Percentiles rank a stretch among this genome's conserved stretches.
phyloP scores from a whole-genome alignment of 495 filamentous ascomycete species.

The Talaromyces proteolyticus region DNA sequence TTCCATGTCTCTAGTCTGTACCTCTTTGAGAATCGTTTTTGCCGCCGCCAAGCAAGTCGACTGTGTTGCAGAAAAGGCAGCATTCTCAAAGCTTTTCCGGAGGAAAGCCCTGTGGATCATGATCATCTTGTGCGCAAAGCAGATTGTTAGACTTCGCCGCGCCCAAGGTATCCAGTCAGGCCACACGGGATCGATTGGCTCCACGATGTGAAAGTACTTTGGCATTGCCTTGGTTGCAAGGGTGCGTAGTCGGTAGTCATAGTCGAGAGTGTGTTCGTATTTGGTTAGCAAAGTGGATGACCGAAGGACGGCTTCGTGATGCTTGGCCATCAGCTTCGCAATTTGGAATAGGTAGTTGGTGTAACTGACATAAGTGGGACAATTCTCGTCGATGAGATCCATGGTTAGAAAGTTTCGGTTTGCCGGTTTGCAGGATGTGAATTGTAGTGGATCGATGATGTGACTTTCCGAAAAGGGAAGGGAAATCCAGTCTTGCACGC shows the following conservation, averaged over 20 bases:
- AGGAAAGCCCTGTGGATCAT: constrained; percentile 46
- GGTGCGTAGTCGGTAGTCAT: constrained; percentile 34
- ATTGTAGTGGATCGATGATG: constrained; percentile 34
- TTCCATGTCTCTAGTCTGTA: constrained; percentile 20
- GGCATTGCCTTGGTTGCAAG: constrained; percentile 26
- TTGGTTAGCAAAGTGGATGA: constrained; percentile 24
- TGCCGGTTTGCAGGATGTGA: constrained; percentile 26
- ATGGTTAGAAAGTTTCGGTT: constrained; percentile 35
- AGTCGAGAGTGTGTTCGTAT: constrained; percentile 37
- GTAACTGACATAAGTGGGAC: constrained; percentile 31
- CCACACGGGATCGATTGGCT: constrained; percentile 27
- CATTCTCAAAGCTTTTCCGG: constrained; percentile 32
- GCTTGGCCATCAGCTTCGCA: constrained; percentile 31
- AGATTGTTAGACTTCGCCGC: constrained; percentile 32
- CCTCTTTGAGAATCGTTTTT: constrained; percentile 39
- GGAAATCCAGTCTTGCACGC: constrained; percentile 43
- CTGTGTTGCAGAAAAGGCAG: constrained; percentile 31
- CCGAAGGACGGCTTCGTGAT: constrained; percentile 32
- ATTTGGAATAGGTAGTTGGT: constrained; percentile 30
- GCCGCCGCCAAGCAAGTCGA: constrained; percentile 39
- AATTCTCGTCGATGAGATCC: constrained; percentile 17
- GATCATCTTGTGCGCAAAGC: constrained; percentile 44
- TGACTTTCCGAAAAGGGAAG: constrained; percentile 43
- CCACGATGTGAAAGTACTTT: constrained; percentile 23
- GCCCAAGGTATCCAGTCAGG: constrained; percentile 35